These are phyloP conservation scores for Citrus unshiu DNA, from an alignment of 345 rosid genomes.

Conservation along the genomic window DNA sequence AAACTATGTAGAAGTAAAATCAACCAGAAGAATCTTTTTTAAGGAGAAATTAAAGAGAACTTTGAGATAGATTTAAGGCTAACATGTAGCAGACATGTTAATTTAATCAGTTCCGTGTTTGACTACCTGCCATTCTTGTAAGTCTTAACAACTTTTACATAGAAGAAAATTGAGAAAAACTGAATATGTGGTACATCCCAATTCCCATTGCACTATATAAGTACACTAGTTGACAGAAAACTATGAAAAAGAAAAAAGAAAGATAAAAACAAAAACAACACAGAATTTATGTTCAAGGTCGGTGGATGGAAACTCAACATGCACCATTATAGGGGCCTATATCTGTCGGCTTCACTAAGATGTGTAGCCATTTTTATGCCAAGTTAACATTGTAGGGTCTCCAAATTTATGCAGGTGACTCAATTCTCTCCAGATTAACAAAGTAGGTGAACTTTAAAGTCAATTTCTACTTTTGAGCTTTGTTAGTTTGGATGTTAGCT, in stretches of 20 bases:
- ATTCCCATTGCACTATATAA: not conserved
- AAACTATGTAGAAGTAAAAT: too few relatives aligned
- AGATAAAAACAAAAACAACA: not conserved
- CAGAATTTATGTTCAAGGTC: not conserved
- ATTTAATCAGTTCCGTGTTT: too few relatives aligned
- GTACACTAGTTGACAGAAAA: too few relatives aligned
- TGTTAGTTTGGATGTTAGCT: not conserved
- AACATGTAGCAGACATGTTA: too few relatives aligned
- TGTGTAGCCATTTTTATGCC: not conserved
- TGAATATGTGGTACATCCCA: not conserved
- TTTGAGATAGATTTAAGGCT: not conserved
- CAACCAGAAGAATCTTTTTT: not conserved
- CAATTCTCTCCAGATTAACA: not conserved
- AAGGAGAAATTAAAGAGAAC: not conserved
- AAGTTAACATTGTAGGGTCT: not conserved
- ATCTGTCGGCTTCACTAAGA: not conserved
- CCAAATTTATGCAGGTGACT: not conserved
- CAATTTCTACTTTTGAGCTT: not conserved
- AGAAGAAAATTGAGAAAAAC: not conserved
- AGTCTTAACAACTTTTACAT: not conserved
- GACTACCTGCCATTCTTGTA: not conserved
- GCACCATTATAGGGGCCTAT: not conserved
- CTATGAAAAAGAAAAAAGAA: too few relatives aligned
- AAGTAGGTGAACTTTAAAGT: not conserved
- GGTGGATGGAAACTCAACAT: not conserved